Evolutionary conservation across 2,329 filamentous ascomycete species (phyloP).

Genomic region (Biscogniauxia marginata): DNA sequence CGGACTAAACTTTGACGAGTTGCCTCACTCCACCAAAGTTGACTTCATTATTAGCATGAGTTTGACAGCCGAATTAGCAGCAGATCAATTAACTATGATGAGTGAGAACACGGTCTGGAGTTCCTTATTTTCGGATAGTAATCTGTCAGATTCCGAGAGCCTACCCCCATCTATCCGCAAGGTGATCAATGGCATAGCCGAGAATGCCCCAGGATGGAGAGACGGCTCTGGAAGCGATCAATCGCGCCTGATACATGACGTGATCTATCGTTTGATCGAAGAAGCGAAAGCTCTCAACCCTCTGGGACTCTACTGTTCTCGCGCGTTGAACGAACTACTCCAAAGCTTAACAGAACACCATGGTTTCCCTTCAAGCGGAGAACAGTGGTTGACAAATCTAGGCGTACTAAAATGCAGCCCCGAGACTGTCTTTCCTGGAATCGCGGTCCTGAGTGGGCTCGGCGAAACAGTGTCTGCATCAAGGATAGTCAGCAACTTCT

Average conservation of each 20-base stretch:
- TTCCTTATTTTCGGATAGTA: constrained; percentile 36
- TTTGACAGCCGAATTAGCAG: constrained; percentile 50
- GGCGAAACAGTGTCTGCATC: constrained; percentile 49
- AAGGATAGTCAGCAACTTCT: constrained; percentile 50
- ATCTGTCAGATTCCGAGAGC: constrained; percentile 41
- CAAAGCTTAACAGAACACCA: constrained; percentile 46
- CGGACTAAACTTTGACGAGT: constrained; percentile 36
- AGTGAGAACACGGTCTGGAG: constrained; percentile 48
- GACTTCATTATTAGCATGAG: constrained; percentile 53
- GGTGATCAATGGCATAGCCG: constrained; percentile 35
- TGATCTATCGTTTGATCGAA: constrained; percentile 46
- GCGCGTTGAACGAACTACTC: constrained; percentile 50
- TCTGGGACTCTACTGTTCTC: constrained; percentile 51
- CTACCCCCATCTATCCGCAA: constrained; percentile 42
- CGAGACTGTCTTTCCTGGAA: constrained; percentile 46
- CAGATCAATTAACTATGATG: constrained; percentile 52
- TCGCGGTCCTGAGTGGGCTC: constrained; percentile 52
- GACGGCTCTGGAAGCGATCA: constrained; percentile 32
- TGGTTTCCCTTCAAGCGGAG: constrained; percentile 44
- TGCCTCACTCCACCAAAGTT: constrained; percentile 43
- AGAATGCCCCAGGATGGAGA: constrained; percentile 39
- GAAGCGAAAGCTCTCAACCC: constrained; percentile 42
- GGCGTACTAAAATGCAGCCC: constrained; percentile 48
- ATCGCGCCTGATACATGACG: constrained; percentile 38
- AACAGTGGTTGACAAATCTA: constrained; percentile 46